Base-by-base conservation (phyloP, 192 early-diverging fungal genomes). In the Rhizoclosmatium globosum region DNA sequence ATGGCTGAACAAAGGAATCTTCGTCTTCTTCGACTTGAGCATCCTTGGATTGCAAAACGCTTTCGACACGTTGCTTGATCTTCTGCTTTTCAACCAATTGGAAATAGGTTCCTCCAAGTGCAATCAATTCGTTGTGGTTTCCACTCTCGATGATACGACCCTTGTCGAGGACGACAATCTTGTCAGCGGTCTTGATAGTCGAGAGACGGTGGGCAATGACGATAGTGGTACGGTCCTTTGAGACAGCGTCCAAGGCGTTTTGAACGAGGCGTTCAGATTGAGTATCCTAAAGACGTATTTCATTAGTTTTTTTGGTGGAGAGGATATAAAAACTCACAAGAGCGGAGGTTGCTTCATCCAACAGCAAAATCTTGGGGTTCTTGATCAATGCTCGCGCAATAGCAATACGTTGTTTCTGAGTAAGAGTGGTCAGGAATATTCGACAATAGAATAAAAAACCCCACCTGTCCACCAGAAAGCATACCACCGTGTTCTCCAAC, bases 381-480 rank as follows among this genome's bases (percentile, higher is more conserved):
- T 92, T 93, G 58, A 97, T 89, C 48, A 98, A 82, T 19, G 95
- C 95, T 65, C 97, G 90, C 0, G 97, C 97, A 89, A 99, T 99
- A 64, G 96, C 95, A 82, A 99, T 96, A 77, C 97, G 92, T 87
- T 98, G 95, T 81, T 96, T 96, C 81, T 97, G 94, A 56, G 19
- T 15, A 56, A 9, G 19, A 56, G 19, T 56, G 53, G 19, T 9
- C 9, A 56, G 19, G 19, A 56, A 56, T 15, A n/a, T 15, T 15
- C 1, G 11, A 56, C 9, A 56, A 56, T 15, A 56, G 53, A 15
- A n/a, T 56, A 56, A n/a, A 56, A 56, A 15, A n/a, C 9, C 9
- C 11, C 19, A n/a, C 11, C 82, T 96, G 94, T 58, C 95, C 95
- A 67, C 96, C 96, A 74, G 92, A 94, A n/a, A 96, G 77, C 74